phyloP scores from a whole-genome alignment of 108 stramenopile species.

The Licmophora abbreviata region DNA sequence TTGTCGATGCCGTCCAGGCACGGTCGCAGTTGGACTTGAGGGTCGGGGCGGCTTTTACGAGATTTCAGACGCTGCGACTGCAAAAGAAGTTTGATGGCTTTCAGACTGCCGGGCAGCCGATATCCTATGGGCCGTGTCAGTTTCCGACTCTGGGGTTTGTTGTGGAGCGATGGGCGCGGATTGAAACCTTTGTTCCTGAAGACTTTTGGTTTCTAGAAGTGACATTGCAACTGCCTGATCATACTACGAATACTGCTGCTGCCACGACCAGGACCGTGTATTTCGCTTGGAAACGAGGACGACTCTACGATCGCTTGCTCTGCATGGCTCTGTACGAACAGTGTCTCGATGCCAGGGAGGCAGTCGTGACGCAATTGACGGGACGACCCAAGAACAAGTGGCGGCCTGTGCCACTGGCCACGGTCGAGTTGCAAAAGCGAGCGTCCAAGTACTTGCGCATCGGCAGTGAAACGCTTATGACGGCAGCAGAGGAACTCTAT shows the following conservation, averaged over 20 bases:
- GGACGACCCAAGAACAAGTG: slow-evolving; percentile 81
- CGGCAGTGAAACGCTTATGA: slow-evolving; percentile 86
- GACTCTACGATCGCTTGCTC: slow-evolving; percentile 81
- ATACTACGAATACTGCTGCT: slow-evolving; percentile 16
- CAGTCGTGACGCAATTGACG: slow-evolving; percentile 59
- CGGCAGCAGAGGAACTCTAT: slow-evolving; percentile 92
- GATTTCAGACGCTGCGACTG: slow-evolving; percentile 95
- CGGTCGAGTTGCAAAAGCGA: slow-evolving; percentile 96
- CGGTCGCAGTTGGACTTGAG: slow-evolving; percentile 91
- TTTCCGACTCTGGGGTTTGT: slow-evolving; percentile 99
- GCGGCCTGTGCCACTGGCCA: slow-evolving; percentile 91
- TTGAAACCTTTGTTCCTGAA: slow-evolving; percentile 89
- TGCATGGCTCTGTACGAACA: slow-evolving; percentile 72
- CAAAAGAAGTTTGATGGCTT: slow-evolving; percentile 87
- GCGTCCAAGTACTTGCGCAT: slow-evolving; percentile 85
- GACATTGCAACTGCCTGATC: slow-evolving; percentile 19
- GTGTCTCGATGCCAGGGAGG: slow-evolving; percentile 78
- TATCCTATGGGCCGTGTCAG: slow-evolving; percentile 97
- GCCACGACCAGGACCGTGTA: slow-evolving; percentile 24
- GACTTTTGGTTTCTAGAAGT: slow-evolving; percentile 91
- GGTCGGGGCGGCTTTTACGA: slow-evolving; percentile 94
- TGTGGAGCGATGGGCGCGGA: slow-evolving; percentile 93
- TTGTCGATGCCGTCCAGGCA: slow-evolving; percentile 85
- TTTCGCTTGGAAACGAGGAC: slow-evolving; percentile 83
- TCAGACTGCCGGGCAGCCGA: slow-evolving; percentile 46